Evolutionary conservation across 2,329 filamentous ascomycete genomes (phyloP).

Genomic region (Paramyrothecium roridum): DNA sequence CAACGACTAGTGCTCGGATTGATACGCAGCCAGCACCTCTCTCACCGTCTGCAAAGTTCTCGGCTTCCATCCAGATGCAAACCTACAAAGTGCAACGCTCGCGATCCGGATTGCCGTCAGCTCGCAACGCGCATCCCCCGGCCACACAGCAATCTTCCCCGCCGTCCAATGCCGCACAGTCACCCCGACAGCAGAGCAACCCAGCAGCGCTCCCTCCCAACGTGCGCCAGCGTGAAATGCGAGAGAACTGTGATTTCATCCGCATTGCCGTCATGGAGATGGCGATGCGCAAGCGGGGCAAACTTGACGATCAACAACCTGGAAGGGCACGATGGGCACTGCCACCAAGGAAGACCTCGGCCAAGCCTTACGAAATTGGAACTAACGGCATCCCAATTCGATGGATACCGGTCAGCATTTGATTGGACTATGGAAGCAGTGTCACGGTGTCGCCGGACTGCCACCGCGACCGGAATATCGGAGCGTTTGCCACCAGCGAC

Average conservation of each 20-base stretch:
- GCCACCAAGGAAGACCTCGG: constrained; percentile 57
- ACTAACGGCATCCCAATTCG: constrained; percentile 56
- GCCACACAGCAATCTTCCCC: constrained; percentile 23
- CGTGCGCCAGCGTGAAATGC: constrained; percentile 62
- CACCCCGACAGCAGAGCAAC: constrained; percentile 17
- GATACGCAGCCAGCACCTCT: constrained; percentile 23
- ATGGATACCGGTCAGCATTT: constrained; percentile 45
- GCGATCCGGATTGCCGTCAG: constrained; percentile 30
- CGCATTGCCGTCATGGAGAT: constrained; percentile 70
- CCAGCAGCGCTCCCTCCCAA: constrained; percentile 36
- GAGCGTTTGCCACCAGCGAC: not conserved
- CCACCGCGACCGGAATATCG: not conserved
- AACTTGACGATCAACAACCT: constrained; percentile 63
- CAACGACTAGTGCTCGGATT: constrained; percentile 42
- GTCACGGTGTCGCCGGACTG: not conserved
- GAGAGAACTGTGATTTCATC: constrained; percentile 69
- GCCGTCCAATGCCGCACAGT: constrained; percentile 25
- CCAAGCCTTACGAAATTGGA: constrained; percentile 53
- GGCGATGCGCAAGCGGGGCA: constrained; percentile 65
- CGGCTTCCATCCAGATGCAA: constrained; percentile 69
- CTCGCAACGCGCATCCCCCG: constrained; percentile 27
- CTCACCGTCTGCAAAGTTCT: constrained; percentile 41
- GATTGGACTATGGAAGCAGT: not conserved
- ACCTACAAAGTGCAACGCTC: constrained; percentile 61
- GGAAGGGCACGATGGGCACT: constrained; percentile 66